Evolutionary conservation across 768 basidiomycete species (phyloP).

Genomic region (Leccinum subgranulosum): DNA sequence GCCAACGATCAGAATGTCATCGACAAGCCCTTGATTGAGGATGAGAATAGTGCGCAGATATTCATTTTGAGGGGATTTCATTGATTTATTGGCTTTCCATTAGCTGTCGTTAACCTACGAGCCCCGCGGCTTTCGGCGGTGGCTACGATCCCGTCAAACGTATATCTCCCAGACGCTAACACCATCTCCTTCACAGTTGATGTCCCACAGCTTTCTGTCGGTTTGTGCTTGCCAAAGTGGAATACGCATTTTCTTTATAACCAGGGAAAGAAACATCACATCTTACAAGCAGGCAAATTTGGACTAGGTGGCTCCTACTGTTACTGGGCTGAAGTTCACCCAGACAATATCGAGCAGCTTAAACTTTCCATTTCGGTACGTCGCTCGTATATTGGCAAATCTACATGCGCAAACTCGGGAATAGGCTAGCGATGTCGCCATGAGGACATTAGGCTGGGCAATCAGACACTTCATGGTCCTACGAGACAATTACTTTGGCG

Average conservation of each 20-base stretch:
- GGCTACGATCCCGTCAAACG: conserved; percentile 62
- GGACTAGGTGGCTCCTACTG: conserved; percentile 67
- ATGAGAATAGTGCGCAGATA: conserved; percentile 72
- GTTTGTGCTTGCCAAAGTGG: conserved; percentile 81
- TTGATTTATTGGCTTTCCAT: background rate
- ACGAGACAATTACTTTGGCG: conserved; percentile 91
- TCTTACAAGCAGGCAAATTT: conserved; percentile 59
- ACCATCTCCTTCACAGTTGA: conserved; percentile 63
- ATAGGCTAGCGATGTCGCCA: conserved; percentile 52
- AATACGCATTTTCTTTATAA: conserved; percentile 77
- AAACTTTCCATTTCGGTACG: conserved; percentile 60
- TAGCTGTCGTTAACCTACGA: conserved; percentile 70
- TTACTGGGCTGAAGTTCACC: conserved; percentile 63
- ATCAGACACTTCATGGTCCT: conserved; percentile 85
- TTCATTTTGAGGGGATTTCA: background rate
- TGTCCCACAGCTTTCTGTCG: conserved; percentile 52
- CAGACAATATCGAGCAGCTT: conserved; percentile 77
- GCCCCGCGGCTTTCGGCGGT: conserved; percentile 54
- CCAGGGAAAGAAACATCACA: conserved; percentile 52
- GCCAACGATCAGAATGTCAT: conserved; percentile 97
- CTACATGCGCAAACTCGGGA: conserved; percentile 1
- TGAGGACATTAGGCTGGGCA: conserved; percentile 82
- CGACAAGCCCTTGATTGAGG: conserved; percentile 73
- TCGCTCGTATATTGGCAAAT: background rate
- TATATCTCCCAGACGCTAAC: conserved; percentile 68